These are phyloP conservation scores for Hylodesmum podocarpum DNA, from an alignment of 306 rosid genomes.

Conservation along the genomic window DNA sequence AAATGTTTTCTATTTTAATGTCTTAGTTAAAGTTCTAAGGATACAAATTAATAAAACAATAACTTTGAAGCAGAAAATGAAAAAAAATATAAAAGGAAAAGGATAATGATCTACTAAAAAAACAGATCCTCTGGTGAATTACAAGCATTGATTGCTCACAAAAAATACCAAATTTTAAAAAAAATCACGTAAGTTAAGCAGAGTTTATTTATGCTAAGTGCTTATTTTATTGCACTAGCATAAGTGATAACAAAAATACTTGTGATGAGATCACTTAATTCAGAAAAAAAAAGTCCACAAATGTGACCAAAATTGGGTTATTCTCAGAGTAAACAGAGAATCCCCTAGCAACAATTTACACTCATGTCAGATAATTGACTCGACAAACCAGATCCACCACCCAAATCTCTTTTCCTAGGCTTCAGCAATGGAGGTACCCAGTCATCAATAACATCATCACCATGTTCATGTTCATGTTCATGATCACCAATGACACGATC, in stretches of 20 bases:
- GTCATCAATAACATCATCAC: not conserved
- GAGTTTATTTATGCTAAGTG: not conserved
- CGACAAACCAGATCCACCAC: constrained; percentile 55
- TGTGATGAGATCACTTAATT: not conserved
- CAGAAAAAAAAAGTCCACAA: not conserved
- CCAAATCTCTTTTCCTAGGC: constrained; percentile 39
- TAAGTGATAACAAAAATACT: not conserved
- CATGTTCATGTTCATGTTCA: no score
- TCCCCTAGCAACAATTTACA: constrained; percentile 49
- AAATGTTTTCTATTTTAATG: no score
- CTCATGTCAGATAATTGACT: constrained; percentile 62
- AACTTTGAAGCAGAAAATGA: not conserved
- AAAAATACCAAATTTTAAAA: not conserved
- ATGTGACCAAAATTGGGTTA: constrained; percentile 14
- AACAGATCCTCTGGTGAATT: not conserved
- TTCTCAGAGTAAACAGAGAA: not conserved
- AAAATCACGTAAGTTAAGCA: not conserved
- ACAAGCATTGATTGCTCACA: not conserved
- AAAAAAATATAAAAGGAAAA: not conserved
- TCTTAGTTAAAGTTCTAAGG: no score
- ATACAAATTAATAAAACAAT: no score
- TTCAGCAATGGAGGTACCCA: constrained; percentile 55
- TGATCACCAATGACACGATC: not conserved
- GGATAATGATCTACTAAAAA: not conserved
- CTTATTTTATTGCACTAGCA: not conserved